Conservation (phyloP, 108 stramenopile genomes). For the Tribonema minus region DNA sequence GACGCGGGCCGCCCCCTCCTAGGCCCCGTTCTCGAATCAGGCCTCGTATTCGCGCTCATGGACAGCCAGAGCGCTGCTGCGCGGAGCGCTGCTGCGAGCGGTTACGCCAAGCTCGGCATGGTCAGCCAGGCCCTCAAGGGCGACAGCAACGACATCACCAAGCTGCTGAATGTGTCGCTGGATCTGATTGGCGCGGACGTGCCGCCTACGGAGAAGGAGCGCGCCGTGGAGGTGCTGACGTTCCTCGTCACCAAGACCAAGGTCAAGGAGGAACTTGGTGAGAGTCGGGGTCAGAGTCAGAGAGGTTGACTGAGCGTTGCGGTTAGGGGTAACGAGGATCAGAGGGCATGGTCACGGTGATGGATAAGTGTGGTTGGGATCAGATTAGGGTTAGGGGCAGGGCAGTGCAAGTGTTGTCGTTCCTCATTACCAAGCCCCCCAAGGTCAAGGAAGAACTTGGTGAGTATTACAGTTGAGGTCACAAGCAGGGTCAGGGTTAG, state of each 20-base stretch:
- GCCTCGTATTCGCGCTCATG: constrained; percentile 43
- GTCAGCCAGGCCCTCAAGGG: constrained; percentile 39
- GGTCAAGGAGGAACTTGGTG: constrained; percentile 76
- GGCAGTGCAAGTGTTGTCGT: too few relatives aligned
- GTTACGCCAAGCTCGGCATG: constrained; percentile 48
- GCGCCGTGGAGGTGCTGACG: constrained; percentile 83
- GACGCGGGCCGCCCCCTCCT: constrained; percentile 41
- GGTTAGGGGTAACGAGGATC: too few relatives aligned
- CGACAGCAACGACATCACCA: constrained; percentile 46
- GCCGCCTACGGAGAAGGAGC: constrained; percentile 52
- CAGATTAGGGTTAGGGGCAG: too few relatives aligned
- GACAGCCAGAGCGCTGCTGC: constrained; percentile 25
- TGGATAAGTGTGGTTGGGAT: too few relatives aligned
- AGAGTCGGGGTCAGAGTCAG: too few relatives aligned
- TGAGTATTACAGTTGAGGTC: too few relatives aligned
- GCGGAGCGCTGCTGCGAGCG: constrained; percentile 45
- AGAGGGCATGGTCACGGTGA: too few relatives aligned
- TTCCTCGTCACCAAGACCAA: constrained; percentile 76
- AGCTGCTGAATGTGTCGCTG: constrained; percentile 45
- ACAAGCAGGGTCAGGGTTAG: too few relatives aligned
- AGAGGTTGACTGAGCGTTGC: too few relatives aligned
- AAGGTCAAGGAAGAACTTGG: too few relatives aligned
- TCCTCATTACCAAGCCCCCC: too few relatives aligned
- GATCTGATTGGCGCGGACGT: constrained; percentile 25
- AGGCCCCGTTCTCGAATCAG: constrained; percentile 36